Conservation (phyloP, 2,329 filamentous ascomycete genomes). For the Calonectria hongkongensis region DNA sequence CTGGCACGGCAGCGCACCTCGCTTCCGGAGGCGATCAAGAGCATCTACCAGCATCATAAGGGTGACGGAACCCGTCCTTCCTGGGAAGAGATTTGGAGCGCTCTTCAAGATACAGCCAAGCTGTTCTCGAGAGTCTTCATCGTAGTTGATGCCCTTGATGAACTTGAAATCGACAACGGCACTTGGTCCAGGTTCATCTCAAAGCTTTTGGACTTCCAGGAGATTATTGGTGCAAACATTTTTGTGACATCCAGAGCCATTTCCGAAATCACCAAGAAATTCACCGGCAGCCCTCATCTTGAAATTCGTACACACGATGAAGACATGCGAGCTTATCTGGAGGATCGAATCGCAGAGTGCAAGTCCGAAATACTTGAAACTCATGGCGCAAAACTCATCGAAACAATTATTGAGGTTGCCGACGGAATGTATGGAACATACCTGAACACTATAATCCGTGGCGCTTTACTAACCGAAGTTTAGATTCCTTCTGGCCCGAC, state of each 20-base stretch:
- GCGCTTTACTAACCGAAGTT: neutral
- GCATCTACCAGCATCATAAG: constrained; percentile 15
- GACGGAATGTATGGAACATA: neutral
- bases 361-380: neutral
- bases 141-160: constrained; percentile 16
- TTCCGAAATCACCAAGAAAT: neutral
- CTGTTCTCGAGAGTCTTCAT: constrained; percentile 11
- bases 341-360: neutral
- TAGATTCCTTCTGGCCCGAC: constrained; percentile 11
- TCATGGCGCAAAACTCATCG: neutral
- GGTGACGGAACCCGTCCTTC: neutral
- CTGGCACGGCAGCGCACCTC: neutral
- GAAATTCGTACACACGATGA: constrained; percentile 11
- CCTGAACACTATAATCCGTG: neutral
- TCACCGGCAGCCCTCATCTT: neutral
- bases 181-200: neutral
- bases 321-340: constrained; percentile 15
- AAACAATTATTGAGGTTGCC: constrained; percentile 8
- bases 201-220: neutral
- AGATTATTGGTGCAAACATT: neutral
- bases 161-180: neutral
- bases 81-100: neutral
- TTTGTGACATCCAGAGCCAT: constrained; percentile 11
- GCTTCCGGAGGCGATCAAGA: constrained; percentile 7
- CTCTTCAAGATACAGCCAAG: neutral